Base-by-base conservation (phyloP, 768 basidiomycete species). In the Tulasnella sp. region DNA sequence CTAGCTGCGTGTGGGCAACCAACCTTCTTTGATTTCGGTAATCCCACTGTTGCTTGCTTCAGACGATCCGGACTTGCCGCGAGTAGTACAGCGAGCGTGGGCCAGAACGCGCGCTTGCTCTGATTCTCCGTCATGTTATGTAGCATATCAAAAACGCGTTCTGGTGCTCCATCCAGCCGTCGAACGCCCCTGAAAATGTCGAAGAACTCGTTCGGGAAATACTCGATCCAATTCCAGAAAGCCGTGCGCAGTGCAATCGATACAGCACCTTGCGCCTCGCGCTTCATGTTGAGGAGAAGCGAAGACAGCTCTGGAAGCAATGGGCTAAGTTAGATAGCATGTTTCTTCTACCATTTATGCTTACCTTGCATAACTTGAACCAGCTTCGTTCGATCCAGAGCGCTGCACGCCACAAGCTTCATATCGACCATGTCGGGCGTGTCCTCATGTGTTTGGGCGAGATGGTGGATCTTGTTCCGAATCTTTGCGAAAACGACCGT, bases 171-270 rank as follows among this genome's bases (percentile, higher is more conserved):
- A 58, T 94, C 92, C 11, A 86, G 72, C 43, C 72, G 69, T 35
- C 72, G 75, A 27, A 82, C 79, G 42, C 82, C 75, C 2, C 74
- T 72, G 8, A 76, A 73, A 35, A 90, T 74, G 6, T 88, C 82
- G 52, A 83, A 82, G 67, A 82, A 94, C 65, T 96, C 87, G 4
- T 73, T 70, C 0, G 87, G 83, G 64, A 83, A 86, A 21, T 78
- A 72, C 29, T 84, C 81, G 31, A 93, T 81, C 89, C 89, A 94
- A 61, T 84, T 89, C 90, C 91, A 93, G 25, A 94, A 73, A 1
- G 86, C 87, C 27, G 77, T 74, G 19, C 88, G 79, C 34, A 94
- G 74, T 25, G 84, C 79, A 25, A 77, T 72, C 0, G 88, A 80
- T 46, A 92, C 75, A 0, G 84, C 81, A 12, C 77, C 68, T 58